Base-by-base conservation (phyloP, 2,329 filamentous ascomycete species). In the Lasiodiplodia sp. region DNA sequence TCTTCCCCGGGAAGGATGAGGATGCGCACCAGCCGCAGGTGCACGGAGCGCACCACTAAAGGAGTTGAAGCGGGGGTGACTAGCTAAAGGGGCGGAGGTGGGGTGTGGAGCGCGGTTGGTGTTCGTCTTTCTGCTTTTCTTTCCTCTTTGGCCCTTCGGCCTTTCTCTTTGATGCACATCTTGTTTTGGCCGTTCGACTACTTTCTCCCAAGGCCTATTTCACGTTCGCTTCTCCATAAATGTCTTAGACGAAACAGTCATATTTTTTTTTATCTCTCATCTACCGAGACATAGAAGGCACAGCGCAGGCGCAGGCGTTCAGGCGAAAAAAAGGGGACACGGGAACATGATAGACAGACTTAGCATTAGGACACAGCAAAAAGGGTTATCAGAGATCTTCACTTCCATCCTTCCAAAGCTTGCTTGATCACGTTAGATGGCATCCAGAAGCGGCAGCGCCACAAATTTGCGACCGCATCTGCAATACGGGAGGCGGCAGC, bases 1-100 rank as follows among this genome's bases (percentile, higher is more conserved):
- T 89, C 72, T 88, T 83, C 71, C 85, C 86, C 3, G 87, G 86
- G 8, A 51, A 51, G 53, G 68, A 69, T 25, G 68, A 69, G 55
- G 68, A 69, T 55, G 55, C 25, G 53, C 52, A 66, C 31, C 55
- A 58, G 58, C 49, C 23, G 7, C 51, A 64, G 37, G 40, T 49
- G 7, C 31, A 23, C 58, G 60, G 28, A 14, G 5, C 28, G 31
- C 55, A 38, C 31, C 55, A 23, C 28, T 67, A 57, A 44, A 25
- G 65, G 49, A 37, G 49, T 16, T n/a, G 14, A 47, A 34, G 18
- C 18, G 34, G 12, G 31, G 38, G 60, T 11, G 28, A 34, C 23
- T 47, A 28, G 47, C n/a, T 47, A 47, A 64, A 44, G 31, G 44
- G 44, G 16, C 21, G 53, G 31, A 31, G 12, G 53, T 34, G n/a